phyloP scores from a whole-genome alignment of 2,329 filamentous ascomycete genomes.

The Colletotrichum spaethianum region DNA sequence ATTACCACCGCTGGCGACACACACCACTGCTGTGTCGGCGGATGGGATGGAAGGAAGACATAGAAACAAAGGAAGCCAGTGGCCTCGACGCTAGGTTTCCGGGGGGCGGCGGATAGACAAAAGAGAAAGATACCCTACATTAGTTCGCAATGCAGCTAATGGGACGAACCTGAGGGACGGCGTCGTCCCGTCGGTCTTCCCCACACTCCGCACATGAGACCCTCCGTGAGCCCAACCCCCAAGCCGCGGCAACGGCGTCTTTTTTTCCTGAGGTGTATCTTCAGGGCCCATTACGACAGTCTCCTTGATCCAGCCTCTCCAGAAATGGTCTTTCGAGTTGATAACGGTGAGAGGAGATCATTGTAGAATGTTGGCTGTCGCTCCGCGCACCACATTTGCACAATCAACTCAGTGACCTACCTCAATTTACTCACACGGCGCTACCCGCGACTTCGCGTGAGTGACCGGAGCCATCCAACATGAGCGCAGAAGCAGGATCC shows the following conservation, averaged over 20 bases:
- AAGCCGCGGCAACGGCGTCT: slow-evolving; percentile 9
- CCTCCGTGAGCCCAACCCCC: slow-evolving; percentile 21
- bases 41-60: not conserved
- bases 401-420: not conserved
- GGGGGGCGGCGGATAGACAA: slow-evolving; percentile 18
- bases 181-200: slow-evolving; percentile 37
- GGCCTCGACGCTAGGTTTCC: slow-evolving; percentile 15
- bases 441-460: not conserved
- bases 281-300: not conserved
- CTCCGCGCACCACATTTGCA: not conserved
- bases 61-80: not conserved
- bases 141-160: slow-evolving; percentile 25
- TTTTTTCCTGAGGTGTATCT: not conserved
- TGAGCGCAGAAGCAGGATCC: not conserved
- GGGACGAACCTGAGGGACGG: slow-evolving; percentile 37
- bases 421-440: not conserved
- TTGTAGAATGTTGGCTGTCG: not conserved
- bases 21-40: not conserved
- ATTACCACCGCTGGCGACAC: not conserved
- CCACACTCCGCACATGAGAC: slow-evolving; percentile 33
- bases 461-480: not conserved
- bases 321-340: not conserved
- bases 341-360: slow-evolving; percentile 1
- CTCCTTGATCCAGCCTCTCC: not conserved
- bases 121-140: slow-evolving; percentile 40